A percentile compares a stretch with the other conserved stretches of the same genome.
Conservation (phyloP, 148 eudicot genomes). For the Rhododendron mucronatum region DNA sequence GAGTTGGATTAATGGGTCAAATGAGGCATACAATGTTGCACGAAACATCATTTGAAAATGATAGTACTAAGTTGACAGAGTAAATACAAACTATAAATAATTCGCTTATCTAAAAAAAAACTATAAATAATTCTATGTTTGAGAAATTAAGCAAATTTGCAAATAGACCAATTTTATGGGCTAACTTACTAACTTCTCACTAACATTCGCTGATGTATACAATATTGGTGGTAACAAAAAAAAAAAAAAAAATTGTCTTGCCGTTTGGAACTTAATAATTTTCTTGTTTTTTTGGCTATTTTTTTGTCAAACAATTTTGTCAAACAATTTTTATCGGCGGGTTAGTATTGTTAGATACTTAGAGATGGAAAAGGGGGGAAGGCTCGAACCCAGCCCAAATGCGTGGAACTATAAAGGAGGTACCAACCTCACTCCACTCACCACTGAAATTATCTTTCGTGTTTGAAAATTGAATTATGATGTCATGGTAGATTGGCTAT, state of each 20-base stretch:
- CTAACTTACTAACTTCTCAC: too few species aligned
- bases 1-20: neutral
- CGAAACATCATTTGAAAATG: neutral
- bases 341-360: too few species aligned
- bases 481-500: neutral
- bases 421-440: too few species aligned
- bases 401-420: too few species aligned
- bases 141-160: neutral
- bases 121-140: neutral
- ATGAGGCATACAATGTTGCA: neutral
- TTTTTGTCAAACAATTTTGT: neutral
- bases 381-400: too few species aligned
- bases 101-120: neutral
- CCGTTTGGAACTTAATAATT: neutral
- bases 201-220: too few species aligned
- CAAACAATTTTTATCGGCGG: too few species aligned
- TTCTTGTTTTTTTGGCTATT: neutral
- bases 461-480: neutral
- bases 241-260: neutral
- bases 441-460: neutral
- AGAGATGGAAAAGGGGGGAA: too few species aligned
- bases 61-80: neutral
- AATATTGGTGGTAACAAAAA: too few species aligned
- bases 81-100: neutral
- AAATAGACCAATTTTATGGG: neutral